Evolutionary conservation across 495 filamentous ascomycete species (phyloP).

Genomic region (Hypoxylon cercidicola): DNA sequence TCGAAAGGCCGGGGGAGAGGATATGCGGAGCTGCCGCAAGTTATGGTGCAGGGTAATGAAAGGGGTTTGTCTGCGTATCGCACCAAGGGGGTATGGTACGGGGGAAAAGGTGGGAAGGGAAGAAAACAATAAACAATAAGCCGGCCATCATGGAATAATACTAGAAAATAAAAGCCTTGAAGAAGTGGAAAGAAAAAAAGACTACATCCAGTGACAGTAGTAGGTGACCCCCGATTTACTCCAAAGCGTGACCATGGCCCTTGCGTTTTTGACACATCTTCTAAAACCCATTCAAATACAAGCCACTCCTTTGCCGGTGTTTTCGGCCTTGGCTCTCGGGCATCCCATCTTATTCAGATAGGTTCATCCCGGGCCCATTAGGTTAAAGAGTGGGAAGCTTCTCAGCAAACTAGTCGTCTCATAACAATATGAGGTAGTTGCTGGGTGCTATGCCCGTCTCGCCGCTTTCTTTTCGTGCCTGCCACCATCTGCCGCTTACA

Average conservation of each 20-base stretch:
- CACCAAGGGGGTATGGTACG: no score
- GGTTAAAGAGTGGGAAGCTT: background rate
- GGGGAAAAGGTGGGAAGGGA: conserved; percentile 33
- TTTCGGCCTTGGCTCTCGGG: conserved; percentile 8
- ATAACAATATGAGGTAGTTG: conserved; percentile 98
- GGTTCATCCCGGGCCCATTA: conserved; percentile 19
- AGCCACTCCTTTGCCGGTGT: conserved; percentile 22
- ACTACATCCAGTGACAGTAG: conserved; percentile 33
- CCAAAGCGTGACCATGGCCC: conserved; percentile 46
- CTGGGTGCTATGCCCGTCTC: conserved; percentile 97
- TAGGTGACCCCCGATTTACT: conserved; percentile 42
- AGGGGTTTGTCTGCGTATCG: conserved; percentile 14
- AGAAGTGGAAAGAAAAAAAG: conserved; percentile 36
- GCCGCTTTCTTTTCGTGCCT: conserved; percentile 92
- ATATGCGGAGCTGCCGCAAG: conserved; percentile 9
- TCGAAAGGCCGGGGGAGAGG: conserved; percentile 15
- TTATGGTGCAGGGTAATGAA: conserved; percentile 31
- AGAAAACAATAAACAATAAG: conserved; percentile 44
- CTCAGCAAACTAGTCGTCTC: conserved; percentile 43
- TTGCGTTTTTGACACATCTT: conserved; percentile 35
- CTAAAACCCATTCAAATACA: conserved; percentile 46
- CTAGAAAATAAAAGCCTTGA: conserved; percentile 46
- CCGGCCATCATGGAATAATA: conserved; percentile 41
- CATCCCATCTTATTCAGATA: conserved; percentile 4
- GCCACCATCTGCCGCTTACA: conserved; percentile 98